Evolutionary conservation across 805 yeast species (phyloP).

Genomic region (Barnettozyma sucrosica): DNA sequence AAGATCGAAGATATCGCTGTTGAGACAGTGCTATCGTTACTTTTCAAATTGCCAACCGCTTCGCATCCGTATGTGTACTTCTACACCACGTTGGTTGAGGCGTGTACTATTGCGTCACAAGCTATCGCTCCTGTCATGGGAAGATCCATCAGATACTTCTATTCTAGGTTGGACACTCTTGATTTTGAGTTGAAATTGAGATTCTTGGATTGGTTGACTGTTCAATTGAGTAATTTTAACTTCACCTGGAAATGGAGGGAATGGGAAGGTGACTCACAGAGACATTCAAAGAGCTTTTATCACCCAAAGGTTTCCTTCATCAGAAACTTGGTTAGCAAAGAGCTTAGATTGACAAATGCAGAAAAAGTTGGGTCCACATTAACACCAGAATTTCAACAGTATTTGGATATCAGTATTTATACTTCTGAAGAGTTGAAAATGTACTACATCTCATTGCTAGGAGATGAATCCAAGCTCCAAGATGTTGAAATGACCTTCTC

Average conservation of each 20-base stretch:
- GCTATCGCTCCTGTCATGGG: conserved; percentile 95
- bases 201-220: conserved; percentile 85
- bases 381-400: conserved; percentile 48
- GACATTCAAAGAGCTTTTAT: conserved; percentile 38
- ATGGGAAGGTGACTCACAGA: conserved; percentile 65
- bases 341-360: conserved; percentile 74
- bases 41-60: conserved; percentile 67
- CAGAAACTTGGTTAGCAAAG: conserved; percentile 75
- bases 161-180: conserved; percentile 54
- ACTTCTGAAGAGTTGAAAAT: conserved; percentile 28
- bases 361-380: conserved; percentile 67
- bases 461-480: conserved; percentile 23
- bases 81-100: conserved; percentile 78
- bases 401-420: conserved; percentile 40
- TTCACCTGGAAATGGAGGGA: conserved; percentile 98
- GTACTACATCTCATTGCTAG: conserved; percentile 34
- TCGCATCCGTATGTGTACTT: conserved; percentile 71
- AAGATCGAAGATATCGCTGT: conserved; percentile 87
- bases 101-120: conserved; percentile 74
- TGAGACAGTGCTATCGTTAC: conserved; percentile 72
- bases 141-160: conserved; percentile 80
- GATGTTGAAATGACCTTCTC: conserved; percentile 9
- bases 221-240: conserved; percentile 88
- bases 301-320: conserved; percentile 75
- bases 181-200: conserved; percentile 74